A percentile compares a stretch with the other conserved stretches of the same genome.
Conservation (phyloP, 2,329 filamentous ascomycete genomes). For the Lojkania enalia region DNA sequence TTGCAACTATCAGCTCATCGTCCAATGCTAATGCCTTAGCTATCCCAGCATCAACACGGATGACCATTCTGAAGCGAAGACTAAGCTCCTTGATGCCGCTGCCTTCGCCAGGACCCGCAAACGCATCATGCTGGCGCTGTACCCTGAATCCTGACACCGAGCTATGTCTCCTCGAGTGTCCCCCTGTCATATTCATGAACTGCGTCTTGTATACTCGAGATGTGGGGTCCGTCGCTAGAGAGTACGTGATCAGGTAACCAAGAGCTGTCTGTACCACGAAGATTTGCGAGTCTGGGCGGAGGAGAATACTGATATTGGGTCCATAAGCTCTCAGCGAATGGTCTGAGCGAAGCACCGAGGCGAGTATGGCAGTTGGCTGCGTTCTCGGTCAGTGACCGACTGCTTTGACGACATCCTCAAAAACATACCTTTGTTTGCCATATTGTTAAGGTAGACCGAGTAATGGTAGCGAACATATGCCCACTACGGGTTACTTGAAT, state of each 20-base stretch:
- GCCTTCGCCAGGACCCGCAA: conserved; percentile 74
- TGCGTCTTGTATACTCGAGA: conserved; percentile 83
- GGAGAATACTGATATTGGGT: conserved; percentile 77
- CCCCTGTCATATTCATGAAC: conserved; percentile 60
- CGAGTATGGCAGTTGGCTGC: conserved; percentile 85
- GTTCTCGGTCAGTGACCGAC: conserved; percentile 24
- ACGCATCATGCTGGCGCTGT: conserved; percentile 42
- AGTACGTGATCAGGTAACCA: conserved; percentile 93
- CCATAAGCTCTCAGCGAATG: conserved; percentile 83
- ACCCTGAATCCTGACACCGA: conserved; percentile 42
- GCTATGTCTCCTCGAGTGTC: conserved; percentile 56
- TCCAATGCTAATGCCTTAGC: conserved; percentile 84
- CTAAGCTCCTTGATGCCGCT: conserved; percentile 82
- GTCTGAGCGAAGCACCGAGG: conserved; percentile 79
- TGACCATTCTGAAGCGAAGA: conserved; percentile 93
- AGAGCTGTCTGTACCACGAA: conserved; percentile 84
- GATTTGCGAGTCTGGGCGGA: conserved; percentile 90
- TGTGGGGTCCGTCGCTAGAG: conserved; percentile 79
- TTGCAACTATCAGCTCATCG: conserved; percentile 90
- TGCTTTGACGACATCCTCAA: not conserved
- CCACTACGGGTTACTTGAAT: conserved; percentile 78
- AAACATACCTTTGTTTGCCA: conserved; percentile 87
- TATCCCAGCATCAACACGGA: conserved; percentile 96
- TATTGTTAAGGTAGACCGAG: conserved; percentile 80
- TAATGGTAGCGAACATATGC: conserved; percentile 85